These are phyloP conservation scores for Phytopythium delawarense DNA, from an alignment of 352 stramenopile species.

Conservation along the genomic window DNA sequence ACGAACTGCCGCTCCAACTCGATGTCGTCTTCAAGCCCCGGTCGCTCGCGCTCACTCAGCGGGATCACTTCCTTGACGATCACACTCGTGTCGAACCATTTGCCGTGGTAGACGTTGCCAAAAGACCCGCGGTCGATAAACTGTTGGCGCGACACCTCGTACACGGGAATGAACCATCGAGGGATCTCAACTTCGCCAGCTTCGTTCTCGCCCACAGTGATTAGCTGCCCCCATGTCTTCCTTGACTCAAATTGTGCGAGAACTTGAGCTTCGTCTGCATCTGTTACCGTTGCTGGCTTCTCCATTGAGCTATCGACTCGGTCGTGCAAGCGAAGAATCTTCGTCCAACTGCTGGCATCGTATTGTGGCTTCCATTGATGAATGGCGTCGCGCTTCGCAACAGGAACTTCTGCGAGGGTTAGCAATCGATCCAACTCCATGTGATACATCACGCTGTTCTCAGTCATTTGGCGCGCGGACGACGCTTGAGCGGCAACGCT, in stretches of 20 bases:
- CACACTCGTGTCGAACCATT: constrained; percentile 28
- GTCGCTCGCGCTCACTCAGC: neutral
- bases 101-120: constrained; percentile 17
- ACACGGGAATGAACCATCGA: constrained; percentile 26
- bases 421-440: constrained; percentile 1
- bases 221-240: constrained; percentile 7
- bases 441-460: neutral
- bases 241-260: constrained; percentile 22
- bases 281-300: neutral
- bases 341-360: neutral
- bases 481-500: neutral
- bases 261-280: constrained; percentile 15
- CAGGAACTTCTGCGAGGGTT: neutral
- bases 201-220: neutral
- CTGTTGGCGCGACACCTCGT: constrained; percentile 21
- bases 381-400: neutral
- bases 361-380: neutral
- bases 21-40: neutral
- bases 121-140: constrained; percentile 18
- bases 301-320: neutral
- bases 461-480: neutral
- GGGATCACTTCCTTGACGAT: constrained; percentile 25
- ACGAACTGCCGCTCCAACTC: constrained; percentile 9
- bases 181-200: constrained; percentile 9
- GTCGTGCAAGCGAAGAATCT: neutral